Evolutionary conservation across 768 basidiomycete species (phyloP).

Genomic region (Tephrocybe sp.): DNA sequence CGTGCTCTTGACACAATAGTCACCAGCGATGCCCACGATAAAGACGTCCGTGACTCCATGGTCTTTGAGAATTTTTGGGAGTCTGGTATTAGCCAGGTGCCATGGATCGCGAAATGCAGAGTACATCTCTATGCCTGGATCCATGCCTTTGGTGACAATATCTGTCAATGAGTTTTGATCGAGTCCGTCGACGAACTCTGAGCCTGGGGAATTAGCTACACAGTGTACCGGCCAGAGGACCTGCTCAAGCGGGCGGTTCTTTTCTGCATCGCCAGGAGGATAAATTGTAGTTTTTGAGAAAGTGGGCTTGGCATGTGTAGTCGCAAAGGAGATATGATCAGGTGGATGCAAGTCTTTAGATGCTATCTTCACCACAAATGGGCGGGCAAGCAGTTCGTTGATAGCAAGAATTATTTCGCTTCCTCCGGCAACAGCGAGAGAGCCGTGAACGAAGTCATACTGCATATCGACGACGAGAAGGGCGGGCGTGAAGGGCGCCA

Average conservation of each 20-base stretch:
- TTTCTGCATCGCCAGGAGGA: constrained; percentile 34
- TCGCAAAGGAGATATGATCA: constrained; percentile 69
- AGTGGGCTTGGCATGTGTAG: constrained; percentile 34
- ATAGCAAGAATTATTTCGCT: constrained; percentile 54
- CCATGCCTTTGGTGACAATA: constrained; percentile 51
- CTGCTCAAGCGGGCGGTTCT: constrained; percentile 39
- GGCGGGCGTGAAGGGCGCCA: constrained; percentile 39
- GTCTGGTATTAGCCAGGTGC: constrained; percentile 42
- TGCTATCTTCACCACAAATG: constrained; percentile 49
- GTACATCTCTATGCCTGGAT: constrained; percentile 69
- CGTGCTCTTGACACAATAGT: constrained; percentile 70
- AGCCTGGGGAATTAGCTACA: constrained; percentile 55
- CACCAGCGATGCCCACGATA: constrained; percentile 69
- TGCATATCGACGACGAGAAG: constrained; percentile 79
- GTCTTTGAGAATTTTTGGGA: constrained; percentile 39
- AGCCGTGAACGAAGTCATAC: constrained; percentile 77
- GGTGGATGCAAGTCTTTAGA: constrained; percentile 59
- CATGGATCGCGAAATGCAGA: constrained; percentile 73
- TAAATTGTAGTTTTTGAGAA: constrained; percentile 42
- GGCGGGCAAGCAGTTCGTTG: constrained; percentile 53
- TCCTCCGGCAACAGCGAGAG: constrained; percentile 67
- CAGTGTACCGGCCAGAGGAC: constrained; percentile 84
- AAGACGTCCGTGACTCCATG: constrained; percentile 55
- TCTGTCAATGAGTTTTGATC: constrained; percentile 35
- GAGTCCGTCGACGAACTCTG: constrained; percentile 58